These are phyloP conservation scores for Heliamphora exappendiculata DNA, from an alignment of 148 eudicot species.

Conservation along the genomic window DNA sequence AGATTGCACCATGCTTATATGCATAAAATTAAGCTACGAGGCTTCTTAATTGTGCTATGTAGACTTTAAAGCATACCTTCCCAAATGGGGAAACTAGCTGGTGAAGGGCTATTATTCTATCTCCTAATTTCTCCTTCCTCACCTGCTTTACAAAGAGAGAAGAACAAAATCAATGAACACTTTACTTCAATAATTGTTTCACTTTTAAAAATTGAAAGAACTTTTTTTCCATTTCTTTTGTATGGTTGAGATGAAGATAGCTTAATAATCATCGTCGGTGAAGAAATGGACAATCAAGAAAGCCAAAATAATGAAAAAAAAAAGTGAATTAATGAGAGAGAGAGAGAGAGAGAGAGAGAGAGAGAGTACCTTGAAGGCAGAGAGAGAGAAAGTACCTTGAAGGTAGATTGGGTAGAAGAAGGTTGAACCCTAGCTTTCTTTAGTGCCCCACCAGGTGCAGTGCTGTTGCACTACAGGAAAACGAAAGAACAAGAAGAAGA, in stretches of 20 bases:
- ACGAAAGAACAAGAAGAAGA: conserved; percentile 10
- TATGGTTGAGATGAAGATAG: conserved; percentile 26
- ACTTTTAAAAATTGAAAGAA: neutral
- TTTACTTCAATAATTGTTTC: conserved; percentile 14
- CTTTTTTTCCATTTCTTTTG: neutral
- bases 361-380: too few species aligned
- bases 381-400: too few species aligned
- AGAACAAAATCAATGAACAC: neutral
- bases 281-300: conserved; percentile 54
- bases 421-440: conserved; percentile 85
- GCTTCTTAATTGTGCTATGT: neutral
- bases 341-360: too few species aligned
- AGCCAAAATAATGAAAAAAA: conserved; percentile 46
- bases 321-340: too few species aligned
- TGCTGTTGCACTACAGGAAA: conserved; percentile 52
- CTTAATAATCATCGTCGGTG: conserved; percentile 30
- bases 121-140: conserved; percentile 84
- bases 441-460: conserved; percentile 45
- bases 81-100: conserved; percentile 89
- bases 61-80: conserved; percentile 37
- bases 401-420: conserved; percentile 51
- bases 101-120: conserved; percentile 76
- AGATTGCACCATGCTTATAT: too few species aligned
- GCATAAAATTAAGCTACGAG: neutral
- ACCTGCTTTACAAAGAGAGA: conserved; percentile 35